phyloP scores from a whole-genome alignment of 192 early-diverging fungal species.

The Chytriomyces sp. region DNA sequence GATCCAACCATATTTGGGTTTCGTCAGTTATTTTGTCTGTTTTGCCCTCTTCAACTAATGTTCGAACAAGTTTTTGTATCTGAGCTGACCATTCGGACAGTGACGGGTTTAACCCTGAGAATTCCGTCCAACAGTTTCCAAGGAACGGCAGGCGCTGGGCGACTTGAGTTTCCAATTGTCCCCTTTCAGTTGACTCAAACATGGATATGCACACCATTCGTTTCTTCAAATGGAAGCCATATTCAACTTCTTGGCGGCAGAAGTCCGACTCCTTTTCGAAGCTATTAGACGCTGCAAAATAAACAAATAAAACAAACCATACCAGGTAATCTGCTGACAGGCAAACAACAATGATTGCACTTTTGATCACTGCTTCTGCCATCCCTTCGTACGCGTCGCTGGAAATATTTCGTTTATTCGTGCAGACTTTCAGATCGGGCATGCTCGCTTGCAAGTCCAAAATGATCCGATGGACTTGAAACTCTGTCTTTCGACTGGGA shows the following conservation, averaged over 20 bases:
- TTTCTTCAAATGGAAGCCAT: background rate
- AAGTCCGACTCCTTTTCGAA: background rate
- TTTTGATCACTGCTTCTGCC: constrained; percentile 1
- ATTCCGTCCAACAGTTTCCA: no score
- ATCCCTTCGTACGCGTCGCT: background rate
- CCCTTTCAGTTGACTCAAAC: no score
- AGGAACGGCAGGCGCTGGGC: no score
- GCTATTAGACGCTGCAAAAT: background rate
- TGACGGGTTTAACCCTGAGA: no score
- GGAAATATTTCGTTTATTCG: background rate
- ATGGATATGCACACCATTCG: no score
- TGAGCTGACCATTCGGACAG: no score
- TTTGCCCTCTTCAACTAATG: no score
- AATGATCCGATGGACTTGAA: background rate
- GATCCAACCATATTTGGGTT: background rate
- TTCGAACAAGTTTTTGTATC: no score
- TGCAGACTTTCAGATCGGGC: background rate
- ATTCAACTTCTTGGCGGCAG: background rate
- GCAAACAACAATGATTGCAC: background rate
- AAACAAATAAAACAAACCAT: background rate
- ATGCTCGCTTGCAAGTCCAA: background rate
- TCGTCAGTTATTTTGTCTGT: background rate
- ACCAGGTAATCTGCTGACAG: background rate
- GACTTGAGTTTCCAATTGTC: no score
- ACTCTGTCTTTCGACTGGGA: background rate